Base-by-base conservation (phyloP, 2,329 filamentous ascomycete genomes). In the Neocucurbitaria cava region DNA sequence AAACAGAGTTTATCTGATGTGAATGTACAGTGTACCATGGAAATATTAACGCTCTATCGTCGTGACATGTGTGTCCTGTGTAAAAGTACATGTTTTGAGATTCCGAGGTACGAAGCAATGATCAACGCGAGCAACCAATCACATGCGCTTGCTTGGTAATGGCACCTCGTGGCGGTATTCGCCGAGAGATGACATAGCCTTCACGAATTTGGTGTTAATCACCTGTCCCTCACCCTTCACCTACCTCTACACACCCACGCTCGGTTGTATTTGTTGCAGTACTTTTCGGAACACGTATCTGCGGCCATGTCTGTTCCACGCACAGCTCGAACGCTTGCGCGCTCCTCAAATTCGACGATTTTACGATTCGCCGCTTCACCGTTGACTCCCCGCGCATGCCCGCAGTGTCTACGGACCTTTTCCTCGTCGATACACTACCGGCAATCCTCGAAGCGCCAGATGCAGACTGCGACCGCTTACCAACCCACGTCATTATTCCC, bases 401-500 rank as follows among this genome's bases (percentile, higher is more conserved):
- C 75, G 50, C 77, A 77, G 69, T 82, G 79, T 63, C 66, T 78
- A 39, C 79, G 79, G 57, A 72, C 75, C 23, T 81, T 81, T 64
- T 78, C 79, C 39, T 77, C 77, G 21, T 75, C 70, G 55, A 68
- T 56, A 36, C 68, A 72, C 5, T 70, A 68, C 54, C 64, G 67
- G 6, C 71, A 74, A 49, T 72, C 74, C 11, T 67, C 70, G 2
- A 75, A 72, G 65, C 65, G 75, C 20, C 72, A 73, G 58, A 82
- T 90, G 71, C 86, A 88, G 71, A 89, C 87, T 11, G 85, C 85
- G 28, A 87, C 85, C 17, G 85, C 85, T 43, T 87, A 88, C 65
- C 84, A 83, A 52, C 86, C 87, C 18, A 82, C 86, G 54, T 79
- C 80, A 1, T 74, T 89, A n/a, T 79, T 82, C 15, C 75, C 82